Base-by-base conservation (phyloP, 768 basidiomycete genomes). In the Lactarius hatsudake region DNA sequence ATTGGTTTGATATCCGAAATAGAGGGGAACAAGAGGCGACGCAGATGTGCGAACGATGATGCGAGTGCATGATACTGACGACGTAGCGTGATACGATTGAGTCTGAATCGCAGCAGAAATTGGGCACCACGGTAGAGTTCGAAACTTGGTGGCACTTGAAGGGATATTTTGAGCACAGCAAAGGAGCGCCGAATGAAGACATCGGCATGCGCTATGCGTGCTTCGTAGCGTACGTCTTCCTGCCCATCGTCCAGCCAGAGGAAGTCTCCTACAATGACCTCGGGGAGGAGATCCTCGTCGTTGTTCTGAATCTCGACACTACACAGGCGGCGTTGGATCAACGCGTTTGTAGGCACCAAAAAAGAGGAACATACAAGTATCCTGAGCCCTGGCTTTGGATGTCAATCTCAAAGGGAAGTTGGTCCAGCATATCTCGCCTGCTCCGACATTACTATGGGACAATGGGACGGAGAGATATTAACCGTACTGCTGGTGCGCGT, bases 61-160 rank as follows among this genome's bases (percentile, higher is more conserved):
- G 54, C 62, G 17, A 58, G 36, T 10, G 61, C 55, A 42, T 62
- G 61, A 28, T 87, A 85, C 78, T 85, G 84, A 55, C 86, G 77
- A 5, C 83, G 80, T 18, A 82, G 78, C 0, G 85, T 79, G 26
- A 83, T 73, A 17, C 86, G 81, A 68, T 86, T 86, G 57, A 86
- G 74, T 56, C 81, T 79, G 74, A 88, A 89, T 18, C 65, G 65
- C 79, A 65, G 80, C 26, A 81, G 78, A 73, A 82, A 88, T 0
- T 63, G 75, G 43, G 80, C 77, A 5, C 77, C 77, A 2, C 72
- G 69, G 71, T 75, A 78, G 8, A 73, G 75, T 28, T 69, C 67
- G 74, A 89, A 90, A 5, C 78, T 77, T 1, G 43, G 55, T 60
- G 73, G 65, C 69, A 89, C 86, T 18, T 79, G 76, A 0, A 90